These are phyloP conservation scores for Cytidiella melzeri DNA, from an alignment of 768 basidiomycete genomes.

Conservation along the genomic window DNA sequence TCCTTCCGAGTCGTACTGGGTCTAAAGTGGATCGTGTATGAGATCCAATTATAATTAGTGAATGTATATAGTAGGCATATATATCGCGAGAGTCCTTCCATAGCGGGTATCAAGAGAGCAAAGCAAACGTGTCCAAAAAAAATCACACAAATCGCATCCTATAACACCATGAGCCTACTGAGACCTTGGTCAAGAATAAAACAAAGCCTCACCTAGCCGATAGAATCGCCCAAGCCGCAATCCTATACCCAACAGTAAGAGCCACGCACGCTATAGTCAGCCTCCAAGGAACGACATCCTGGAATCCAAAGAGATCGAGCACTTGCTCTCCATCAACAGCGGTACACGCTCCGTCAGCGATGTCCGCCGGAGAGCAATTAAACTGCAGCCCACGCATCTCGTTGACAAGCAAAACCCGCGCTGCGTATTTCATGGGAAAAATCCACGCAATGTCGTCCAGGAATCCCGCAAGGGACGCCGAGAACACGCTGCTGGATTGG, in stretches of 20 bases:
- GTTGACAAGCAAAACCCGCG: conserved; percentile 6
- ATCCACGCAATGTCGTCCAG: conserved; percentile 10
- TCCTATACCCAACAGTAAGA: conserved; percentile 5
- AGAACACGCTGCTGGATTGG: conserved; percentile 4
- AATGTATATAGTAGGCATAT: too few species aligned
- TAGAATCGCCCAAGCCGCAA: conserved; percentile 6
- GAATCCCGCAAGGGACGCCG: conserved; percentile 8
- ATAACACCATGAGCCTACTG: too few species aligned
- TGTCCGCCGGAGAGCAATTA: conserved; percentile 7
- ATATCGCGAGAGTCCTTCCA: too few species aligned
- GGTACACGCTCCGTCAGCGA: conserved; percentile 10
- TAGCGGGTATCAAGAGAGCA: too few species aligned
- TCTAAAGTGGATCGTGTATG: too few species aligned
- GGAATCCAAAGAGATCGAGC: conserved; percentile 11
- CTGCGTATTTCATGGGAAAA: conserved; percentile 13
- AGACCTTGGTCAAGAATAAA: too few species aligned
- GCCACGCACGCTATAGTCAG: conserved; percentile 2
- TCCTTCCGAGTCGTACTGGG: too few species aligned
- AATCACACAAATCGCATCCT: neutral
- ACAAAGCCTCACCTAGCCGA: neutral
- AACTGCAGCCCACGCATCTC: conserved; percentile 9
- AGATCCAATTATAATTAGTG: too few species aligned
- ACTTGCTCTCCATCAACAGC: conserved; percentile 9
- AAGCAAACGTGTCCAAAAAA: too few species aligned
- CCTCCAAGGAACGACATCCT: conserved; percentile 6